These are phyloP conservation scores for Saccharomycopsis babjevae DNA, from an alignment of 805 yeast genomes.

Conservation along the genomic window DNA sequence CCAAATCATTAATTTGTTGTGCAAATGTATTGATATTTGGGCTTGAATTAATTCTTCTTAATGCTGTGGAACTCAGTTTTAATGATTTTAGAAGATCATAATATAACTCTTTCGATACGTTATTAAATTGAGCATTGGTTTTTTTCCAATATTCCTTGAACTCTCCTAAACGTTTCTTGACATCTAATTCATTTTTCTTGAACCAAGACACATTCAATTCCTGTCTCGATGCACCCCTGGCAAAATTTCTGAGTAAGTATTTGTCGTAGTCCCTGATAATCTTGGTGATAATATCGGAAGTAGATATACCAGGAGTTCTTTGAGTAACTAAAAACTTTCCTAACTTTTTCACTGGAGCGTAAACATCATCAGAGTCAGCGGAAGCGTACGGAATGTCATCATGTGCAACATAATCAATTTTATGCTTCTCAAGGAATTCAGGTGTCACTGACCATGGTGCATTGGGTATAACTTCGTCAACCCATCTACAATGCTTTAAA, in stretches of 20 bases:
- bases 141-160: constrained; percentile 80
- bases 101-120: constrained; percentile 72
- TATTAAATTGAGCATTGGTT: constrained; percentile 56
- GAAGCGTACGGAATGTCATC: constrained; percentile 94
- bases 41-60: constrained; percentile 19
- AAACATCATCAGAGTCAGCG: constrained; percentile 83
- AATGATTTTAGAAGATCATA: constrained; percentile 74
- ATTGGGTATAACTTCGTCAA: constrained; percentile 86
- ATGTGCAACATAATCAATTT: constrained; percentile 94
- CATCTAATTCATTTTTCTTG: constrained; percentile 90
- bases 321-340: constrained; percentile 93
- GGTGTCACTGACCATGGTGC: constrained; percentile 95
- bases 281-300: constrained; percentile 91
- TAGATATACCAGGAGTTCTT: constrained; percentile 92
- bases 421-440: constrained; percentile 66
- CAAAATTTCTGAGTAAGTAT: constrained; percentile 92
- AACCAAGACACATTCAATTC: constrained; percentile 96
- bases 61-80: constrained; percentile 31
- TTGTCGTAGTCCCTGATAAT: constrained; percentile 94
- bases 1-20: constrained; percentile 21
- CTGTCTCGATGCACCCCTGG: constrained; percentile 93
- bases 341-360: constrained; percentile 78
- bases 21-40: constrained; percentile 16
- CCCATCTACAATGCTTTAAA: constrained; percentile 92
- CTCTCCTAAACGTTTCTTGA: constrained; percentile 81